These are phyloP conservation scores for Psidium friedrichsthalianum DNA, from an alignment of 345 rosid genomes.

Conservation along the genomic window DNA sequence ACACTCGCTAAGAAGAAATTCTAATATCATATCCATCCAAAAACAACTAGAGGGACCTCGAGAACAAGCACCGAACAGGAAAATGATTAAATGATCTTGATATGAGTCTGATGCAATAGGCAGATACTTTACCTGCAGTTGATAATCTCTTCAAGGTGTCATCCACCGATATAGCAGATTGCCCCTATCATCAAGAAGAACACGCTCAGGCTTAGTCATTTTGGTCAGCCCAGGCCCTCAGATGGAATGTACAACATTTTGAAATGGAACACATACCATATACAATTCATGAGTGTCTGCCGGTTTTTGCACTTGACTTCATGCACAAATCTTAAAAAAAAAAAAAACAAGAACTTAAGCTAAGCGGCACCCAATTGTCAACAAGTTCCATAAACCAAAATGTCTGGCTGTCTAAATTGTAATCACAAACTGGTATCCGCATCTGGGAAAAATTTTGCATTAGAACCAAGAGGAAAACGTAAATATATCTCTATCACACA, in stretches of 20 bases:
- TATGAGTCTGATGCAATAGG: neutral
- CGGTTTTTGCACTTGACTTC: neutral
- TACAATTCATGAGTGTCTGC: neutral
- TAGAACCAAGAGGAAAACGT: neutral
- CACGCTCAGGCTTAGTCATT: neutral
- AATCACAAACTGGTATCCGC: neutral
- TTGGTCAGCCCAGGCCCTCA: neutral
- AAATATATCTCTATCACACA: neutral
- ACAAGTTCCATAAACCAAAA: neutral
- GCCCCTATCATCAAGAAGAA: conserved; percentile 35
- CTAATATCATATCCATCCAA: neutral
- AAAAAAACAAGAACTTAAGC: neutral
- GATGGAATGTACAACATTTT: neutral
- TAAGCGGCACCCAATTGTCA: neutral
- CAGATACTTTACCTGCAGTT: conserved; percentile 54
- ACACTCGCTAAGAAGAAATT: neutral
- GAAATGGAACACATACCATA: neutral
- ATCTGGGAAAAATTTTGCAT: neutral
- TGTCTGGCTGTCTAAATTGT: neutral
- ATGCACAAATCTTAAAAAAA: neutral
- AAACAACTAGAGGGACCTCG: neutral
- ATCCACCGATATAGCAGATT: conserved; percentile 80
- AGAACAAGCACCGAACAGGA: neutral
- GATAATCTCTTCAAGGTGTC: conserved; percentile 81
- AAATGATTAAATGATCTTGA: neutral